Conservation (phyloP, 108 stramenopile species). For the Cyclostephanos tholiformis region DNA sequence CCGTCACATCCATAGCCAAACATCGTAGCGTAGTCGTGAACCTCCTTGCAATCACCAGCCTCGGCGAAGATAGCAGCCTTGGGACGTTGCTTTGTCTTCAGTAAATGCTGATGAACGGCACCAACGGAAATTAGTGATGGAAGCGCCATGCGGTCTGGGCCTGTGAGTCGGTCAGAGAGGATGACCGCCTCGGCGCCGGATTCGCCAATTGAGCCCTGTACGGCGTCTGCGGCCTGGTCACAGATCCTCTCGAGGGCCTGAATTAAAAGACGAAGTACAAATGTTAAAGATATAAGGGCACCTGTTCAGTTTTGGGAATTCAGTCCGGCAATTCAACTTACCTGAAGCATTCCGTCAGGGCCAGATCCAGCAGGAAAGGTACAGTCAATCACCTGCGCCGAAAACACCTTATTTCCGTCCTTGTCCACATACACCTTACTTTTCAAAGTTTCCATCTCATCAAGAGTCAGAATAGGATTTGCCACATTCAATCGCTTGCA, state of each 20-base stretch:
- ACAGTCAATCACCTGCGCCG: slow-evolving; percentile 83
- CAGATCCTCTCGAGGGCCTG: slow-evolving; percentile 92
- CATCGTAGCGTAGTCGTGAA: slow-evolving; percentile 91
- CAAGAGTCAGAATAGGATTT: slow-evolving; percentile 90
- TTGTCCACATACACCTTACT: slow-evolving; percentile 68
- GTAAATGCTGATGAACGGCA: slow-evolving; percentile 96
- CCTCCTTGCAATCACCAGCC: slow-evolving; percentile 96
- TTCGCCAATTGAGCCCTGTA: slow-evolving; percentile 78
- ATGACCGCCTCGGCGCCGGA: slow-evolving; percentile 89
- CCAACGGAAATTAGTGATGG: slow-evolving; percentile 95
- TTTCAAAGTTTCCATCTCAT: slow-evolving; percentile 93
- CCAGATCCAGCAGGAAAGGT: slow-evolving; percentile 91
- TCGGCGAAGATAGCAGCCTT: slow-evolving; percentile 96
- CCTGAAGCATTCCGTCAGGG: slow-evolving; percentile 89
- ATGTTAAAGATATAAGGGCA: neutral
- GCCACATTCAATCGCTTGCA: slow-evolving; percentile 87
- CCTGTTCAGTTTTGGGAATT: neutral
- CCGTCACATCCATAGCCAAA: slow-evolving; percentile 96
- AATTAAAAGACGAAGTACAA: slow-evolving; percentile 2
- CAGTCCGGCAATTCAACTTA: slow-evolving; percentile 29
- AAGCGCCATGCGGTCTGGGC: slow-evolving; percentile 89
- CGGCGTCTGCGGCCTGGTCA: slow-evolving; percentile 90
- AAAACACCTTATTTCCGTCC: slow-evolving; percentile 77
- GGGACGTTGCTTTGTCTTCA: slow-evolving; percentile 92
- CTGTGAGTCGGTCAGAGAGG: slow-evolving; percentile 87